phyloP scores from a whole-genome alignment of 116 monocot genomes.

The Dioscorea cayenensis region DNA sequence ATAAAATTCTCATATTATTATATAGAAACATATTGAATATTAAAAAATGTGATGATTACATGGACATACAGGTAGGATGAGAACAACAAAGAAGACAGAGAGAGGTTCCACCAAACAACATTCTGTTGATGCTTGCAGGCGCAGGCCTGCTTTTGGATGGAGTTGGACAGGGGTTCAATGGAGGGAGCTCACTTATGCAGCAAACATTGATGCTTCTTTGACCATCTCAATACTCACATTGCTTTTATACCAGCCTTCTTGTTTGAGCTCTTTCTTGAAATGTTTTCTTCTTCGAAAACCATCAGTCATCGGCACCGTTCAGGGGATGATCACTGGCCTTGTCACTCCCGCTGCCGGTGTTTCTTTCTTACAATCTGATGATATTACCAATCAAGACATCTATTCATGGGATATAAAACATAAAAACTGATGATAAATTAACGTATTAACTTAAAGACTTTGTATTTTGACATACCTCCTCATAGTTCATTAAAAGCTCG shows the following conservation, averaged over 20 bases:
- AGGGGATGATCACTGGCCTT: slow-evolving; percentile 71
- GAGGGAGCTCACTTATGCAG: slow-evolving; percentile 24
- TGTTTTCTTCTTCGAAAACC: slow-evolving; percentile 20
- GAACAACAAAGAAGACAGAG: slow-evolving; percentile 19
- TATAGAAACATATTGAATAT: not conserved
- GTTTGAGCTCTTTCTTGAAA: slow-evolving; percentile 34
- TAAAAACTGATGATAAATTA: too few relatives aligned
- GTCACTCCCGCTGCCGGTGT: slow-evolving; percentile 82
- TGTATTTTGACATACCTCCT: too few relatives aligned
- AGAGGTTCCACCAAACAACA: slow-evolving; percentile 33
- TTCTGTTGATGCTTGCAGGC: slow-evolving; percentile 20
- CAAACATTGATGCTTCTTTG: slow-evolving; percentile 16
- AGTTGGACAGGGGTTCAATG: slow-evolving; percentile 36
- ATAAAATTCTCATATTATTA: not conserved
- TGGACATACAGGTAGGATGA: slow-evolving; percentile 15
- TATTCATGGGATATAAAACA: too few relatives aligned
- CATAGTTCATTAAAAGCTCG: too few relatives aligned
- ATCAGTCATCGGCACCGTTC: slow-evolving; percentile 29
- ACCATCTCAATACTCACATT: slow-evolving; percentile 23
- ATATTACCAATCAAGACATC: too few relatives aligned
- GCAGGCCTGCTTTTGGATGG: slow-evolving; percentile 36
- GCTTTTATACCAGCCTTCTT: slow-evolving; percentile 9
- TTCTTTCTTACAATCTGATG: not conserved
- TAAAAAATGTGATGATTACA: not conserved
- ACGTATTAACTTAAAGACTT: too few relatives aligned